phyloP scores from a whole-genome alignment of 176 grass and related monocot species.

The Eleusine coracana region DNA sequence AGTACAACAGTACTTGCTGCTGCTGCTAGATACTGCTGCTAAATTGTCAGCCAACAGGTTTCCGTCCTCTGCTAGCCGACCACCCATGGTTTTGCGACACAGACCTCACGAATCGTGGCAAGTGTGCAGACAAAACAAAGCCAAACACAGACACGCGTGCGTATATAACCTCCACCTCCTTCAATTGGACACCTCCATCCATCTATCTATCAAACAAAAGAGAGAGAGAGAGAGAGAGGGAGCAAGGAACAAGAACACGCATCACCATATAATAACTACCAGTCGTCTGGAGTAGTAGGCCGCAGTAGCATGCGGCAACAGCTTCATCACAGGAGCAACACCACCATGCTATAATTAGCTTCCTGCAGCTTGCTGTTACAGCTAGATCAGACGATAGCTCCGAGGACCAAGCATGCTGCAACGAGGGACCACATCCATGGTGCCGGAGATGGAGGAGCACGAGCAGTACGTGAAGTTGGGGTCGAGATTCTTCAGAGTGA shows the following conservation, averaged over 20 bases:
- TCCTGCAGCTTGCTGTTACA: not conserved
- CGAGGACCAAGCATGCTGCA: too few relatives aligned
- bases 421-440: not conserved
- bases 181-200: not conserved
- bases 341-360: not conserved
- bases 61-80: not conserved
- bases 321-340: not conserved
- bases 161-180: slow-evolving; percentile 1
- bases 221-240: not conserved
- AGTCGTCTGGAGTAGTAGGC: not conserved
- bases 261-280: not conserved
- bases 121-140: not conserved
- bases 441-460: slow-evolving; percentile 1
- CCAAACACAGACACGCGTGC: not conserved
- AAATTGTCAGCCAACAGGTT: slow-evolving; percentile 40
- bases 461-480: slow-evolving; percentile 46
- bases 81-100: slow-evolving; percentile 41
- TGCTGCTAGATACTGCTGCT: not conserved
- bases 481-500: slow-evolving; percentile 51
- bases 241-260: too few relatives aligned
- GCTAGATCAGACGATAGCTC: too few relatives aligned
- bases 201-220: not conserved
- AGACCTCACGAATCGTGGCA: not conserved
- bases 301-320: too few relatives aligned
- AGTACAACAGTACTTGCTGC: not conserved